Evolutionary conservation across 2,329 filamentous ascomycete species (phyloP), one percentile per base, ranked within the genome.

Genomic region (Apiospora marii): DNA sequence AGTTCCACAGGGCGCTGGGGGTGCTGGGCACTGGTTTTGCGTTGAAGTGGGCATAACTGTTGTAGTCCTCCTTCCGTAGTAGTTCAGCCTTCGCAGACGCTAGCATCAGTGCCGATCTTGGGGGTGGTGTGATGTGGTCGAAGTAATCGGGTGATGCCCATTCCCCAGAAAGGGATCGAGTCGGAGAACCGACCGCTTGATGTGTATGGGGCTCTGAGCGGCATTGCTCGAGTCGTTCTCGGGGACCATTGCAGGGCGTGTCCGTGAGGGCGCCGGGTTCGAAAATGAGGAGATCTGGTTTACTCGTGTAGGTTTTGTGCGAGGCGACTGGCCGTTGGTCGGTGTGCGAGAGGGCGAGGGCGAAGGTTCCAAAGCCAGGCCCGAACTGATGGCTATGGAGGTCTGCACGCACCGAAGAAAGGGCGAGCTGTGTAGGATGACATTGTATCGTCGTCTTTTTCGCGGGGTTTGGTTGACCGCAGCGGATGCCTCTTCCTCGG

Each of bases 131-230:
- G 75, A 98, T 98, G 70, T 93, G 89, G 74, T 98, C 95, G 79
- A 96, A 99, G 82, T 99, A 99, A 79, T 95, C 92, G 0, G 95
- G 94, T 1, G 93, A 94, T 43, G 98, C 87, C 96, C 96, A 99
- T 86, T 99, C 96, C 68, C 96, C 0, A 99, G 87, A 79, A 97
- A 98, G 0, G 95, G 93, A 82, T 99, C 96, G 7, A 99, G 88
- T 0, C 96, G 92, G 68, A 99, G 84, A 13, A 91, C 87, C 3
- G 89, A 85, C 75, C 90, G 92, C 72, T 87, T 85, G 73, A 89
- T 77, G 5, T 77, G 75, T 10, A 27, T 41, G 30, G 71, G 19
- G 27, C 48, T 27, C 8, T 67, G 71, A 22, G 70, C 53, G 22
- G 72, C 80, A 70, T 80, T 80, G 64, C 77, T 75, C 64, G 72